Conservation (phyloP, 2,329 filamentous ascomycete species). For the Colletotrichum lupini region DNA sequence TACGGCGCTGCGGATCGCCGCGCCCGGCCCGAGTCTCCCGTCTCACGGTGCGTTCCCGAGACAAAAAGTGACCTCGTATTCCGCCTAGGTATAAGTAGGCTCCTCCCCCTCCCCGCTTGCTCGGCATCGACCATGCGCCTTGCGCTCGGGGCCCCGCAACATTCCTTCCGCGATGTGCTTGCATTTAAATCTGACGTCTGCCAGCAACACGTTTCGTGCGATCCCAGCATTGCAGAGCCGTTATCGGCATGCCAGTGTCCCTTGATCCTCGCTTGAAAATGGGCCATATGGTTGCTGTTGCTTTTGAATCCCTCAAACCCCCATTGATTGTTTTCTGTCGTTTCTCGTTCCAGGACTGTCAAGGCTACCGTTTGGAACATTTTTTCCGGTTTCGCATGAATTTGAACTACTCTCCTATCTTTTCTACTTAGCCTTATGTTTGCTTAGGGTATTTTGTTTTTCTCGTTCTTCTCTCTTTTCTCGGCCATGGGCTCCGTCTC, state of each 20-base stretch:
- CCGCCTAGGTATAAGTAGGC: background rate
- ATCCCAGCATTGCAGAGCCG: background rate
- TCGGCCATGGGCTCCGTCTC: background rate
- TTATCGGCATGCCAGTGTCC: background rate
- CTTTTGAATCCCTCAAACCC: background rate
- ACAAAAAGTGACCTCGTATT: background rate
- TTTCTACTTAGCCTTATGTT: background rate
- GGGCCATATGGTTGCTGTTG: background rate
- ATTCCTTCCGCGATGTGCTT: background rate
- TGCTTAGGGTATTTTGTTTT: background rate
- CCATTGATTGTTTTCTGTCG: background rate
- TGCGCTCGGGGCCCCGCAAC: background rate
- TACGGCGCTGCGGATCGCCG: background rate
- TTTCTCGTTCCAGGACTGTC: background rate
- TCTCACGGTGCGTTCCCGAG: background rate
- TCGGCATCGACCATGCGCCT: background rate
- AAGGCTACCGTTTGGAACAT: background rate
- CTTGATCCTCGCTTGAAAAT: background rate
- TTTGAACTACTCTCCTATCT: background rate
- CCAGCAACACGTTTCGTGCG: background rate
- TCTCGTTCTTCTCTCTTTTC: background rate
- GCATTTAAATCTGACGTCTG: constrained; percentile 2
- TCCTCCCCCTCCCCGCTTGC: background rate
- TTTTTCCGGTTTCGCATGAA: background rate
- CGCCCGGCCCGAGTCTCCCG: background rate